Evolutionary conservation across 2,329 filamentous ascomycete genomes (phyloP).

Genomic region (Metarhizium brunneum): DNA sequence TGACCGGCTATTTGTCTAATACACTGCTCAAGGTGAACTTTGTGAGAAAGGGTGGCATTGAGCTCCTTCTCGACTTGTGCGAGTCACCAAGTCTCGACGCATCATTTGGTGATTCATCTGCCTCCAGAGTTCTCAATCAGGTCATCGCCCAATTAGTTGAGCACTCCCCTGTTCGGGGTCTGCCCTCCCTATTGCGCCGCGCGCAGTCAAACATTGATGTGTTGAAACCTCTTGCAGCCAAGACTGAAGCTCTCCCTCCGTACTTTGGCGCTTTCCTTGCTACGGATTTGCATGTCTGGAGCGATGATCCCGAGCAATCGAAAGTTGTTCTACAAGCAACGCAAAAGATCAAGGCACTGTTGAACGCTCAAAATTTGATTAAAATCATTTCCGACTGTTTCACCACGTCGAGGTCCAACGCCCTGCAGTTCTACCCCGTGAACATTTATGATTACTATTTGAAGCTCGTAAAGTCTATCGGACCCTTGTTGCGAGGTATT

Average conservation of each 20-base stretch:
- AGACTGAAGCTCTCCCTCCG: slow-evolving; percentile 39
- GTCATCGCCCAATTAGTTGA: slow-evolving; percentile 75
- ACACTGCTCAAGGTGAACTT: slow-evolving; percentile 62
- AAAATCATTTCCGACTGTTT: slow-evolving; percentile 69
- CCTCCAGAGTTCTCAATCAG: slow-evolving; percentile 61
- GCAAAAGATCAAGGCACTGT: slow-evolving; percentile 65
- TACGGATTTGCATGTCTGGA: slow-evolving; percentile 26
- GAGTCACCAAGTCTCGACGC: slow-evolving; percentile 71
- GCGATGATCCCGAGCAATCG: slow-evolving; percentile 23
- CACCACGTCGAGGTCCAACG: slow-evolving; percentile 54
- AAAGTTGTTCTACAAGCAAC: slow-evolving; percentile 57
- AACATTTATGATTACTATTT: slow-evolving; percentile 82
- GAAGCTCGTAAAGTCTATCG: slow-evolving; percentile 63
- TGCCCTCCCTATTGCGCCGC: slow-evolving; percentile 73
- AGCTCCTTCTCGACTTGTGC: slow-evolving; percentile 74
- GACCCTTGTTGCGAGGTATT: slow-evolving; percentile 67
- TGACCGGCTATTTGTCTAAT: slow-evolving; percentile 67
- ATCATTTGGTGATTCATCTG: slow-evolving; percentile 47
- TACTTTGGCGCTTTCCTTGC: slow-evolving; percentile 64
- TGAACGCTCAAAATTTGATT: slow-evolving; percentile 67
- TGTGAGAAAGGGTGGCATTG: slow-evolving; percentile 69
- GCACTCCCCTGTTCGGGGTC: slow-evolving; percentile 65
- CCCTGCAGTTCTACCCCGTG: slow-evolving; percentile 60
- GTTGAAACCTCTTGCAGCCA: slow-evolving; percentile 54
- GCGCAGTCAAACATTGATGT: slow-evolving; percentile 60